A percentile compares a stretch with the other conserved stretches of the same genome.
phyloP scores from a whole-genome alignment of 208 protist species.

The Leishmania major region DNA sequence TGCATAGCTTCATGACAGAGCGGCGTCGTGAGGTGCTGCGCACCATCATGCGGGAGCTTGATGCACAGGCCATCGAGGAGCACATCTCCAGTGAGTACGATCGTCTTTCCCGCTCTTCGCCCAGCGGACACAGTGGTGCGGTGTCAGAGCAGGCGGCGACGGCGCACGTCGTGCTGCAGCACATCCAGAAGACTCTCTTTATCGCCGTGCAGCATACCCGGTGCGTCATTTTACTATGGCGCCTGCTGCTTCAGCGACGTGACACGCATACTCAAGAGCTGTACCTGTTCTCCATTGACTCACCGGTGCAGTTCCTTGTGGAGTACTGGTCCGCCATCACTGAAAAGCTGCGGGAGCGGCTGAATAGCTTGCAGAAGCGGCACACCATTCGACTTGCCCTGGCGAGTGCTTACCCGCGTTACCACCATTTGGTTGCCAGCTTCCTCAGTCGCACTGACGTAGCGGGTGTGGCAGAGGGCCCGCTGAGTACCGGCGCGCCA shows the following conservation, averaged over 20 bases:
- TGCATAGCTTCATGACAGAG: slow-evolving; percentile 74
- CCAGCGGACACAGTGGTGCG: slow-evolving; percentile 8
- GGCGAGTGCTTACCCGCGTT: slow-evolving; percentile 48
- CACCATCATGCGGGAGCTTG: slow-evolving; percentile 65
- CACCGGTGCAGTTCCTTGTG: slow-evolving; percentile 60
- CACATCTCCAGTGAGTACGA: slow-evolving; percentile 41
- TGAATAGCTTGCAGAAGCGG: slow-evolving; percentile 58
- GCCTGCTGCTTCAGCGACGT: slow-evolving; percentile 52
- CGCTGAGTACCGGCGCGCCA: slow-evolving; percentile 15
- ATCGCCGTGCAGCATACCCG: slow-evolving; percentile 61
- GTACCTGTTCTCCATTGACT: slow-evolving; percentile 49
- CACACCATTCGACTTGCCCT: slow-evolving; percentile 48
- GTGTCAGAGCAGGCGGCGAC: slow-evolving; percentile 36
- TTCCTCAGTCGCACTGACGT: slow-evolving; percentile 50
- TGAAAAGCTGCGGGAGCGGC: slow-evolving; percentile 63
- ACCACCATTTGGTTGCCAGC: slow-evolving; percentile 47
- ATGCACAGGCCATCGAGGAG: slow-evolving; percentile 51
- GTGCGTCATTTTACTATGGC: slow-evolving; percentile 69
- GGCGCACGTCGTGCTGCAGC: slow-evolving; percentile 39
- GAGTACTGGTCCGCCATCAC: slow-evolving; percentile 72
- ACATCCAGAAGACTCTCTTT: slow-evolving; percentile 58
- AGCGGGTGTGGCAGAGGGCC: slow-evolving; percentile 6
- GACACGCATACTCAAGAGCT: slow-evolving; percentile 45
- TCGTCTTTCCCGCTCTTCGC: neutral
- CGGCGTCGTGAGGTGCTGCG: slow-evolving; percentile 71